Percentiles rank a stretch among this genome's conserved stretches.
These are phyloP conservation scores for Botryotinia convoluta DNA, from an alignment of 2,329 filamentous ascomycete genomes.

Conservation along the genomic window DNA sequence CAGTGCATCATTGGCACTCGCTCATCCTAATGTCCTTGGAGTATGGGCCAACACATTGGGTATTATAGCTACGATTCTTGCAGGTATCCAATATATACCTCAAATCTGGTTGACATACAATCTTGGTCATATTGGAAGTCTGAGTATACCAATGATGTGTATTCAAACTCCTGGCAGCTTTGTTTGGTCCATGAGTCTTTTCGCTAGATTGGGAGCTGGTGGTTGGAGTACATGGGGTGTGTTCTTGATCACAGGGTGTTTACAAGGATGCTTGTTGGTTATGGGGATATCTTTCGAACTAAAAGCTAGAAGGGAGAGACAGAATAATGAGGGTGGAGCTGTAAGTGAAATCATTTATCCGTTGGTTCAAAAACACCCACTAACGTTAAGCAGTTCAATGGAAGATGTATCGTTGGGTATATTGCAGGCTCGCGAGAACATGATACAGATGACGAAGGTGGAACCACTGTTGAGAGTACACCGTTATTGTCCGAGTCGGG, in stretches of 20 bases:
- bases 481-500: conserved; percentile 18
- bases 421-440: conserved; percentile 18
- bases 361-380: not conserved
- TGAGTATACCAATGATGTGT: conserved; percentile 97
- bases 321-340: conserved; percentile 20
- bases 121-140: conserved; percentile 80
- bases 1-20: conserved; percentile 64
- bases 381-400: conserved; percentile 21
- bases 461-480: conserved; percentile 21
- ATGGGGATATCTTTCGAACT: conserved; percentile 80
- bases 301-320: conserved; percentile 27
- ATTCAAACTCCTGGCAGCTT: conserved; percentile 94
- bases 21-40: conserved; percentile 61
- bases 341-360: conserved; percentile 20
- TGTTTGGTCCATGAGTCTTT: conserved; percentile 83
- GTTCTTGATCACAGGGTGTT: conserved; percentile 77
- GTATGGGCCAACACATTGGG: conserved; percentile 85
- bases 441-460: conserved; percentile 27
- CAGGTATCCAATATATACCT: conserved; percentile 87
- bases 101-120: conserved; percentile 91
- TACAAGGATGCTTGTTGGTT: conserved; percentile 77
- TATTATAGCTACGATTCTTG: conserved; percentile 72
- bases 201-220: conserved; percentile 69
- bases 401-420: conserved; percentile 24
- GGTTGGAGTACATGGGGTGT: conserved; percentile 98